Conservation (phyloP, 345 rosid species). For the Populus nigra region DNA sequence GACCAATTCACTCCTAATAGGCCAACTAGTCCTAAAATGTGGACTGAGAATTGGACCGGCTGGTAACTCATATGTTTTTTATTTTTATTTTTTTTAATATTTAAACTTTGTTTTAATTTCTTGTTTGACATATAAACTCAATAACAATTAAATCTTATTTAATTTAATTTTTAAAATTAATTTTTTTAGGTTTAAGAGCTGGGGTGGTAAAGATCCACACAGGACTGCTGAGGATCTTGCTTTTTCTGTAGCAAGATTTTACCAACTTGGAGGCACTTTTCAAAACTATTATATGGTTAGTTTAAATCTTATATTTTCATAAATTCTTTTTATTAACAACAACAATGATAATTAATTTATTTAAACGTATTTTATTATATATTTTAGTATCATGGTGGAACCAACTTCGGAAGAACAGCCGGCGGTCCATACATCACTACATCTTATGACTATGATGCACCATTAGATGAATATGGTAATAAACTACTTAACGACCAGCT, state of each 20-base stretch:
- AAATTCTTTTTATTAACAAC: neutral
- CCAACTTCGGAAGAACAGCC: constrained; percentile 54
- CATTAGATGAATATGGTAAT: constrained; percentile 46
- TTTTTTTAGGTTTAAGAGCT: constrained; percentile 47
- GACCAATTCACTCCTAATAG: constrained; percentile 38
- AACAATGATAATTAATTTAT: neutral
- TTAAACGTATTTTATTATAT: neutral
- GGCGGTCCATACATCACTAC: constrained; percentile 75
- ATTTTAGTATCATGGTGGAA: constrained; percentile 68
- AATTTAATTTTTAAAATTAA: neutral
- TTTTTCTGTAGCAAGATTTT: constrained; percentile 54
- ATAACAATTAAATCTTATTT: too few relatives aligned
- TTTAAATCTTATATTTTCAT: neutral
- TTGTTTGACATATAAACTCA: neutral
- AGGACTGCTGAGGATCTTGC: constrained; percentile 66
- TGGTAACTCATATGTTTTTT: constrained; percentile 33
- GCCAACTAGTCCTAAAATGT: constrained; percentile 50
- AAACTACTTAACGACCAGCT: too few relatives aligned
- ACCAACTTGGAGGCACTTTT: constrained; percentile 52
- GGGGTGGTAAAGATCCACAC: constrained; percentile 54
- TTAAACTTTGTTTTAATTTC: too few relatives aligned
- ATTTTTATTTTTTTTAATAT: too few relatives aligned
- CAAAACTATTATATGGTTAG: constrained; percentile 70
- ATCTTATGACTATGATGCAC: constrained; percentile 60
- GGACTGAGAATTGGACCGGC: constrained; percentile 79